These are phyloP conservation scores for Albatrellus ellisii DNA, from an alignment of 768 basidiomycete genomes.

Conservation along the genomic window DNA sequence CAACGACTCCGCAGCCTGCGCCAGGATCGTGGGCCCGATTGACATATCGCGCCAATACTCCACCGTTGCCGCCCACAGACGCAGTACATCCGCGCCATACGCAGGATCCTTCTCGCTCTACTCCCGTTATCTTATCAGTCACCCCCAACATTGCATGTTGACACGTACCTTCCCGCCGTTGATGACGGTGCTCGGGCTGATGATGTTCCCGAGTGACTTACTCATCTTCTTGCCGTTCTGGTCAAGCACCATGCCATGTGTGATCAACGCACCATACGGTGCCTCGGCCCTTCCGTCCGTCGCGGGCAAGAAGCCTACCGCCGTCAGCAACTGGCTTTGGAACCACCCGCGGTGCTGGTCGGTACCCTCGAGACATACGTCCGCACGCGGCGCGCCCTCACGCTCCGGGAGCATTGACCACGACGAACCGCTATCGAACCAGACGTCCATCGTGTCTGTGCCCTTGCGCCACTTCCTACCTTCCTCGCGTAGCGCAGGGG, in stretches of 20 bases:
- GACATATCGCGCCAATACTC: slow-evolving; percentile 86
- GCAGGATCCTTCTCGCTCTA: slow-evolving; percentile 58
- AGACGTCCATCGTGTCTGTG: slow-evolving; percentile 96
- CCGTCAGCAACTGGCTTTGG: slow-evolving; percentile 86
- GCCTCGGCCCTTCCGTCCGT: slow-evolving; percentile 18
- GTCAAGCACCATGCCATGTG: slow-evolving; percentile 95
- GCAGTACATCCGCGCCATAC: slow-evolving; percentile 77
- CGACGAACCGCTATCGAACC: slow-evolving; percentile 95
- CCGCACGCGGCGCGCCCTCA: slow-evolving; percentile 36
- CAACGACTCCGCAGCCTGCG: slow-evolving; percentile 61
- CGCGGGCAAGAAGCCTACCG: slow-evolving; percentile 36
- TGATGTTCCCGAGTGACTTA: slow-evolving; percentile 88
- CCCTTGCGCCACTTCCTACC: slow-evolving; percentile 51
- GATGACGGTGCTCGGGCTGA: slow-evolving; percentile 74
- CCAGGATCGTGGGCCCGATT: slow-evolving; percentile 65
- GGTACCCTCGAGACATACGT: slow-evolving; percentile 88
- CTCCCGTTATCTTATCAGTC: slow-evolving; percentile 22
- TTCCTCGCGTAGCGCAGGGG: slow-evolving; percentile 35
- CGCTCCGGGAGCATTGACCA: slow-evolving; percentile 65
- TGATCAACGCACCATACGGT: slow-evolving; percentile 75
- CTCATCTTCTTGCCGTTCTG: slow-evolving; percentile 92
- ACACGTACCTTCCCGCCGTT: slow-evolving; percentile 57
- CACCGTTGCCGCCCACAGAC: slow-evolving; percentile 85
- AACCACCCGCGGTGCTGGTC: slow-evolving; percentile 99
- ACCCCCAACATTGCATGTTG: neutral